phyloP scores from a whole-genome alignment of 176 grass and related monocot genomes.

The Avena sativa region DNA sequence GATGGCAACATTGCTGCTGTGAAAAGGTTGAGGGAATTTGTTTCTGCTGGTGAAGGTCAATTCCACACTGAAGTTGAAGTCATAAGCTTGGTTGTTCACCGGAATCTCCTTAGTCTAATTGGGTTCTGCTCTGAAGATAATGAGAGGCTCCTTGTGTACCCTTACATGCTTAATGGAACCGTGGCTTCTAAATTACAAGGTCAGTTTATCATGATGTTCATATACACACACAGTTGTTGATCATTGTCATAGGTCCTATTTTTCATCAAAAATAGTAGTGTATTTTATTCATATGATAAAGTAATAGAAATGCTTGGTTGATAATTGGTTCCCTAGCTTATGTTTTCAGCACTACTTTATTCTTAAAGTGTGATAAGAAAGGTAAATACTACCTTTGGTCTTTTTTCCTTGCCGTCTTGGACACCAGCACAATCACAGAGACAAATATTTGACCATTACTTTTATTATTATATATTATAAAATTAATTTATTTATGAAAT shows the following conservation, averaged over 20 bases:
- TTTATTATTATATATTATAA: background rate
- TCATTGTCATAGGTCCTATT: background rate
- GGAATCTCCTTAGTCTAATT: constrained; percentile 71
- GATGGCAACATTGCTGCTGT: constrained; percentile 64
- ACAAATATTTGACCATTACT: background rate
- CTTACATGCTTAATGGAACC: constrained; percentile 84
- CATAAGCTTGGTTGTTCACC: constrained; percentile 79
- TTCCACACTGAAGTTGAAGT: constrained; percentile 90
- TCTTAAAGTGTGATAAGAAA: background rate
- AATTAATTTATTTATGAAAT: background rate
- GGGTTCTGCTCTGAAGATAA: constrained; percentile 58
- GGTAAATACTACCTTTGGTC: background rate
- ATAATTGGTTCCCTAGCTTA: background rate
- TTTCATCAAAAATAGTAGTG: background rate
- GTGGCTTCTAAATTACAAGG: constrained; percentile 90
- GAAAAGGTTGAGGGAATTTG: constrained; percentile 65
- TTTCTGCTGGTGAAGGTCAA: constrained; percentile 58
- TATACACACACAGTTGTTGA: background rate
- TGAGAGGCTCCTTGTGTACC: constrained; percentile 60
- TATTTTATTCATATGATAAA: background rate
- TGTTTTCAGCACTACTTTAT: constrained; percentile 23
- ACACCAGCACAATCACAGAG: background rate
- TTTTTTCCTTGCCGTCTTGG: background rate
- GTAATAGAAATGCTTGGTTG: background rate
- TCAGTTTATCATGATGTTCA: constrained; percentile 36